phyloP scores from a whole-genome alignment of 352 stramenopile species.

The Phytophthora macrochlamydospora region DNA sequence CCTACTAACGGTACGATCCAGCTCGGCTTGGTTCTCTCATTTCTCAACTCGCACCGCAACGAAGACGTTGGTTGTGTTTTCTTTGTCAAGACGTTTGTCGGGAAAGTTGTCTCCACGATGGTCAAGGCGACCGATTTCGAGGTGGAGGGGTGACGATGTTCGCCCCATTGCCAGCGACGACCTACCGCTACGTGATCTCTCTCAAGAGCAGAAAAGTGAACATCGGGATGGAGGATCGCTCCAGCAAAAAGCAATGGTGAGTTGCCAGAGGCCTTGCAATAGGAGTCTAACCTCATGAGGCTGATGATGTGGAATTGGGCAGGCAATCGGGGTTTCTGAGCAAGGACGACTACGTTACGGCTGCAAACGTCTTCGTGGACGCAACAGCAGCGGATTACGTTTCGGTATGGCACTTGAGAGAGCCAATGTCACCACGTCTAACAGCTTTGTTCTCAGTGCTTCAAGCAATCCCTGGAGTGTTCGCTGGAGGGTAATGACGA shows the following conservation, averaged over 20 bases:
- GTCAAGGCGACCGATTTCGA: background rate
- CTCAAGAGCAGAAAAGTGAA: slow-evolving; percentile 6
- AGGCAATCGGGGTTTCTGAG: slow-evolving; percentile 25
- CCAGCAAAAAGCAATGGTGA: slow-evolving; percentile 22
- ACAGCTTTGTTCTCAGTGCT: slow-evolving; percentile 11
- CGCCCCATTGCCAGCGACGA: background rate
- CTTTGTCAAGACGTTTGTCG: background rate
- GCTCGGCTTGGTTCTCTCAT: background rate
- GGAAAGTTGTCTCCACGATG: slow-evolving; percentile 4
- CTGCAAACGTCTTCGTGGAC: slow-evolving; percentile 22
- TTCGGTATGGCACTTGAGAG: slow-evolving; percentile 1
- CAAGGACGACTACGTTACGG: slow-evolving; percentile 23
- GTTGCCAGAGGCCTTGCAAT: background rate
- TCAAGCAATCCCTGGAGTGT: slow-evolving; percentile 17
- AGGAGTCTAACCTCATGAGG: background rate
- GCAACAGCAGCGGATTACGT: slow-evolving; percentile 17
- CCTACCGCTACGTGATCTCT: slow-evolving; percentile 12
- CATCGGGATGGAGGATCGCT: slow-evolving; percentile 15
- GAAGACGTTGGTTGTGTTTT: background rate
- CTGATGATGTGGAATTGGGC: background rate
- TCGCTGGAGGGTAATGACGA: slow-evolving; percentile 2
- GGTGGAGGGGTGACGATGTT: slow-evolving; percentile 13
- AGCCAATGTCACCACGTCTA: background rate
- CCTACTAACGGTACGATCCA: too few relatives aligned
- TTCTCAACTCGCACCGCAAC: slow-evolving; percentile 5